Evolutionary conservation across 1,284 basidiomycete species (phyloP), one percentile per base, ranked within the genome.

Genomic region (Heterobasidion irregulare): DNA sequence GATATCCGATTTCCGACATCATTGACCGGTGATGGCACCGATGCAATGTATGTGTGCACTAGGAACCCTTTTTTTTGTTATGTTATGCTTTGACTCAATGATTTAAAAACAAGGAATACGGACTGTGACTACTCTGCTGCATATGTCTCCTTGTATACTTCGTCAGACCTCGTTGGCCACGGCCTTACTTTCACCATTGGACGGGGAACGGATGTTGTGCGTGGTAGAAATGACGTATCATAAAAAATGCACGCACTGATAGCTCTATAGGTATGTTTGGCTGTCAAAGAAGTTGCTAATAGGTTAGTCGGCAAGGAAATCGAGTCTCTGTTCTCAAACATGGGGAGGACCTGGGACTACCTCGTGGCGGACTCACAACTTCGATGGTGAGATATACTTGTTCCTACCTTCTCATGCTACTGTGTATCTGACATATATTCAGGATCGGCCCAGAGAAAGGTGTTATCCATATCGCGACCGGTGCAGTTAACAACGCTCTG

Each of bases 101-200:
- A 15, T 34, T 53, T 58, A 2, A 8, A 12, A n/a, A 41, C 10
- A 10, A 90, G 88, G 92, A 95, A 96, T 72, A 91, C 89, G 45
- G 90, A 92, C 57, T 95, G 94, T 71, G 93, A 97, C 72, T 98
- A 98, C 73, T 94, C 91, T 1, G 91, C 93, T 0, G 94, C 94
- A 2, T 97, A 97, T 68, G 77, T 97, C 49, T 82, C 83, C 8
- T 75, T 98, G 55, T 74, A 82, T 63, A 94, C 94, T 2, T 78
- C 84, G 53, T 36, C 52, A 5, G 78, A 83, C 54, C 82, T 94
- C 50, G 79, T 84, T 53, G 93, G 94, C 35, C 84, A 92, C 64
- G 94, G 94, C 53, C 94, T 96, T 94, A 95, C 94, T 12, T 97
- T 97, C 70, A 96, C 94, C n/a, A 96, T 95, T 64, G 94, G 94